phyloP scores from a whole-genome alignment of 73 alveolate genomes.

The Durusdinium trenchii region DNA sequence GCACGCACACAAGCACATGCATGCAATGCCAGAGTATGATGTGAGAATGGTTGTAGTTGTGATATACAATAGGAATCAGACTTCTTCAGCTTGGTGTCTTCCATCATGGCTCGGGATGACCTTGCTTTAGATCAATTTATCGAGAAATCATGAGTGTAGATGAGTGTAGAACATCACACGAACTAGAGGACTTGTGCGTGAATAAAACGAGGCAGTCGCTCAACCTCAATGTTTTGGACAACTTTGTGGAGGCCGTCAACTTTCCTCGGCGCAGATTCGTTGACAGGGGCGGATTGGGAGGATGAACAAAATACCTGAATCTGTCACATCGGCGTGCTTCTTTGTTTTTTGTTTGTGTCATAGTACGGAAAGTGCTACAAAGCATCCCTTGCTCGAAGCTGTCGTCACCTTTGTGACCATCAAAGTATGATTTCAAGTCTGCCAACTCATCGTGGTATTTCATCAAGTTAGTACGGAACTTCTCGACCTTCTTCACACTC shows the following conservation, averaged over 20 bases:
- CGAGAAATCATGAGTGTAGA: not conserved
- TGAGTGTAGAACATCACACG: not conserved
- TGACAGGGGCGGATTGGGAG: not conserved
- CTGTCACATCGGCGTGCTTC: not conserved
- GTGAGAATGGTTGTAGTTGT: too few relatives aligned
- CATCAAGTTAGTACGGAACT: not conserved
- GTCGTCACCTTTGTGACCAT: not conserved
- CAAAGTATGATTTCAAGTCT: not conserved
- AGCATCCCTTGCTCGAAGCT: not conserved
- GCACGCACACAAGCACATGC: too few relatives aligned
- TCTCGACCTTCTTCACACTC: not conserved
- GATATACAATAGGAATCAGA: too few relatives aligned
- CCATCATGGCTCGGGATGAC: constrained; percentile 16
- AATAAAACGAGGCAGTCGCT: not conserved
- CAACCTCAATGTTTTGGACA: not conserved
- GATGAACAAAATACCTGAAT: too few relatives aligned
- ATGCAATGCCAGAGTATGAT: too few relatives aligned
- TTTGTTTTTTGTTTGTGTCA: too few relatives aligned
- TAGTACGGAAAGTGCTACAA: too few relatives aligned
- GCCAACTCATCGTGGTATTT: constrained; percentile 18
- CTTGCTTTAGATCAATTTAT: too few relatives aligned
- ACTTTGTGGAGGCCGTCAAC: not conserved
- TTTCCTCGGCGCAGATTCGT: not conserved
- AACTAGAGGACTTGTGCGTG: not conserved
- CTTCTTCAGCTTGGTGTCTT: constrained; percentile 14